Evolutionary conservation across 805 yeast genomes (phyloP).

Genomic region (Candida orba): DNA sequence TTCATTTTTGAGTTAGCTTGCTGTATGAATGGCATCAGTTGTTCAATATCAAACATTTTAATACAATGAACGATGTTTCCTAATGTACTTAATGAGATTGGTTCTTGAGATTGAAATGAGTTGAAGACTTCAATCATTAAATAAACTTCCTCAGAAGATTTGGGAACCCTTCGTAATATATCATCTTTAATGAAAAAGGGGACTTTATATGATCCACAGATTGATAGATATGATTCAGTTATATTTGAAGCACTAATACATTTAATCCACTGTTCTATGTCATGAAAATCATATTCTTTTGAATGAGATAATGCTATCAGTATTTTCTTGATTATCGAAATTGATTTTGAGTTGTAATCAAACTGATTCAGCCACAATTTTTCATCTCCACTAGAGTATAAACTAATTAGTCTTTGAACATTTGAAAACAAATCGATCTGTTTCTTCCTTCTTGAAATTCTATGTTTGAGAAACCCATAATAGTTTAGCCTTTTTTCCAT

Average conservation of each 20-base stretch:
- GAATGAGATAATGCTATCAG: no score
- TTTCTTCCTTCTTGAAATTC: no score
- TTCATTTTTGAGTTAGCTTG: conserved; percentile 1
- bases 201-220: conserved; percentile 25
- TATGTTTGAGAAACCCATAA: no score
- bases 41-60: conserved; percentile 10
- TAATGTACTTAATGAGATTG: neutral
- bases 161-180: conserved; percentile 29
- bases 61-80: conserved; percentile 10
- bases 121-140: conserved; percentile 1
- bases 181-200: conserved; percentile 36
- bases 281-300: conserved; percentile 5
- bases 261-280: conserved; percentile 11
- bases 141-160: conserved; percentile 12
- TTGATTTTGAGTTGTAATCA: neutral
- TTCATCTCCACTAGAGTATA: conserved; percentile 4
- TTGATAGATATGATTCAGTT: conserved; percentile 26
- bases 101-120: no score
- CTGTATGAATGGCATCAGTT: conserved; percentile 2
- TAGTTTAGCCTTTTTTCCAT: no score
- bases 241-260: conserved; percentile 28
- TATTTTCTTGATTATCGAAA: no score
- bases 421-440: neutral
- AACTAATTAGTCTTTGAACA: neutral
- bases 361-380: no score